Conservation (phyloP, 805 yeast species). For the Metschnikowia hibisci region DNA sequence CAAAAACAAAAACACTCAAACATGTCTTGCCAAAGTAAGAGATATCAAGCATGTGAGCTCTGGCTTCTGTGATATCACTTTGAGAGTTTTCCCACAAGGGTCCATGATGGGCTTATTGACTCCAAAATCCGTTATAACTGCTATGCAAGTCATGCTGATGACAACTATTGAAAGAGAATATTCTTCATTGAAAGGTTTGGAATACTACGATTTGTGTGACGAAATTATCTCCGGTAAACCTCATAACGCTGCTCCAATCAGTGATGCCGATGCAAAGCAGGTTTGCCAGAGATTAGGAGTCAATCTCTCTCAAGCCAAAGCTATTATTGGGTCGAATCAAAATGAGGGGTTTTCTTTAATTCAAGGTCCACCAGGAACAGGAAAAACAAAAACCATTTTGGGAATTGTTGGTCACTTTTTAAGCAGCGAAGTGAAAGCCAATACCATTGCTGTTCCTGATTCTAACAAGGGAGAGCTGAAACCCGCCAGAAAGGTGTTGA, state of each 20-base stretch:
- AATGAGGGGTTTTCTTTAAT: conserved; percentile 80
- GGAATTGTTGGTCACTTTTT: conserved; percentile 83
- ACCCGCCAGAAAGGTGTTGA: conserved; percentile 55
- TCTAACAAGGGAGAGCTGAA: conserved; percentile 26
- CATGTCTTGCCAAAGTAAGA: conserved; percentile 77
- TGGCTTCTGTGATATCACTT: conserved; percentile 69
- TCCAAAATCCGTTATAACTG: conserved; percentile 61
- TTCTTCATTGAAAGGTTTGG: conserved; percentile 75
- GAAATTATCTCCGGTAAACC: conserved; percentile 68
- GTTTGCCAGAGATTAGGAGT: conserved; percentile 54
- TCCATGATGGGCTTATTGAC: conserved; percentile 52
- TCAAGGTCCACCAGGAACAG: conserved; percentile 99
- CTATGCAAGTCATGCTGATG: conserved; percentile 79
- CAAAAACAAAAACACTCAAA: conserved; percentile 30
- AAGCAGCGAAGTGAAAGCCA: conserved; percentile 15
- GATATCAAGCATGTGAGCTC: conserved; percentile 63
- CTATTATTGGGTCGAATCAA: conserved; percentile 69
- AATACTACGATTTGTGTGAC: conserved; percentile 71
- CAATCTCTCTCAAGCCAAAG: conserved; percentile 87
- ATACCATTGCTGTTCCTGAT: conserved; percentile 21
- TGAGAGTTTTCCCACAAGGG: conserved; percentile 59
- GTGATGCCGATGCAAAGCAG: conserved; percentile 35
- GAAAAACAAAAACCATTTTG: conserved; percentile 94
- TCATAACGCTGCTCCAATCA: conserved; percentile 33
- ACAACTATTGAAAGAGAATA: conserved; percentile 91